Base-by-base conservation (phyloP, 2,329 filamentous ascomycete species). In the Septoria linicola region DNA sequence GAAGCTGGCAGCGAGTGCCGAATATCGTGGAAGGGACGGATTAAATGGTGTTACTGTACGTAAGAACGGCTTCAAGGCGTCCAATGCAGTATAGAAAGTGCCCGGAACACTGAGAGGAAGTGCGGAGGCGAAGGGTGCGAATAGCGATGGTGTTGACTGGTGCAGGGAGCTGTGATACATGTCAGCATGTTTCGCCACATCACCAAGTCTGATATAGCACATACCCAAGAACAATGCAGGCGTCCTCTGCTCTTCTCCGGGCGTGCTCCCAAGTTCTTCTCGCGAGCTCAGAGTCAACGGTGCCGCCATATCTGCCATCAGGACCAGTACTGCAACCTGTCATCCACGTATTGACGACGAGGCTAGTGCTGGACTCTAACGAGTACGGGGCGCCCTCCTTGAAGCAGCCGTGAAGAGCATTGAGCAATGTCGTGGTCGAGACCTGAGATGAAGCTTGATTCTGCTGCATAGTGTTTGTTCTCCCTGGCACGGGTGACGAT, bases 261-360 rank as follows among this genome's bases (percentile, higher is more conserved):
- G 93, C 92, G 76, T 99, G 93, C 73, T 99, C 93, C 92, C 93
- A 99, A 2, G 91, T 90, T 68, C 89, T 83, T 45, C 82, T 78
- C 13, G 88, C 88, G 43, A 99, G 73, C 17, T 87, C 81, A 35
- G 81, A 73, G 71, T 99, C 93, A 35, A 97, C 82, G 6, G 88
- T 90, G 47, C 88, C 88, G 44, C 88, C 88, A 40, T 78, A 76
- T 49, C 80, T 78, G 31, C 87, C 87, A 63, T 89, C 82, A 2
- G 81, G 78, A 32, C 85, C 82, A 19, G 80, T 74, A 60, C 87
- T 87, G 21, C 82, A 79, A 14, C 89, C 88, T 3, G 89, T 95
- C 46, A 93, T 80, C 91, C 91, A 96, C 51, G 90, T 96, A 73
- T 97, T 97, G 59, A 97, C 89, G 0, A 93, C 91, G 32, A 97